Evolutionary conservation across 768 basidiomycete genomes (phyloP).

Genomic region (Phaffia australis): DNA sequence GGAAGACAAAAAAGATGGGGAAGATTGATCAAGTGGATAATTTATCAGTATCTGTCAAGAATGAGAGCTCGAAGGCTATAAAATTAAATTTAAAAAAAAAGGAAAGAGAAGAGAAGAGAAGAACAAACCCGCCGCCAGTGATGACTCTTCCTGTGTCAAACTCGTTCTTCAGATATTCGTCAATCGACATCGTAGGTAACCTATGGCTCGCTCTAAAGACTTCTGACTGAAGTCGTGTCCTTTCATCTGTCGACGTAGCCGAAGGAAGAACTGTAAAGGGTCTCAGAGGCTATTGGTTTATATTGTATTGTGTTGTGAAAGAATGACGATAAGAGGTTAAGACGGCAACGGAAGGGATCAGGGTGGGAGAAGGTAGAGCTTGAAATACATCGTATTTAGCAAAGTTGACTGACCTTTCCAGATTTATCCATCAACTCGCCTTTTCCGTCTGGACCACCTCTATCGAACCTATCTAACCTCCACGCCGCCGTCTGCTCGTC

Average conservation of each 20-base stretch:
- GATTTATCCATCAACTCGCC: slow-evolving; percentile 60
- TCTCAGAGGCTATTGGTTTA: slow-evolving; percentile 80
- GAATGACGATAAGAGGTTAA: slow-evolving; percentile 5
- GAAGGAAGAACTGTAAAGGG: slow-evolving; percentile 89
- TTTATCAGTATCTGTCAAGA: too few species aligned
- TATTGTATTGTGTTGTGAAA: too few species aligned
- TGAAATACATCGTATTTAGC: neutral
- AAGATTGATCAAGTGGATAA: too few species aligned
- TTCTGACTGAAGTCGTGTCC: slow-evolving; percentile 59
- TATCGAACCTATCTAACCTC: slow-evolving; percentile 36
- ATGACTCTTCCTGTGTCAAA: slow-evolving; percentile 40
- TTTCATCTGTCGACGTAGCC: slow-evolving; percentile 46
- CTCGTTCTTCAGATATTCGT: slow-evolving; percentile 86
- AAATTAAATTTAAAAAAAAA: neutral
- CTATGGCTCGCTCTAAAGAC: slow-evolving; percentile 77
- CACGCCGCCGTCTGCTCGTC: slow-evolving; percentile 25
- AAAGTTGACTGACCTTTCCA: slow-evolving; percentile 53
- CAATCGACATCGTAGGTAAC: slow-evolving; percentile 88
- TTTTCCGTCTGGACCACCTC: slow-evolving; percentile 44
- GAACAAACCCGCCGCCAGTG: slow-evolving; percentile 71
- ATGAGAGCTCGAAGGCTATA: too few species aligned
- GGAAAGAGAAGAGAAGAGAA: slow-evolving; percentile 17
- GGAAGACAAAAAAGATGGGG: neutral
- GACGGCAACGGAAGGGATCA: neutral
- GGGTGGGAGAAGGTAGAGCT: neutral